Percentiles rank a stretch among this genome's conserved stretches.
phyloP scores from a whole-genome alignment of 495 filamentous ascomycete species.

The Talaromyces ruber region DNA sequence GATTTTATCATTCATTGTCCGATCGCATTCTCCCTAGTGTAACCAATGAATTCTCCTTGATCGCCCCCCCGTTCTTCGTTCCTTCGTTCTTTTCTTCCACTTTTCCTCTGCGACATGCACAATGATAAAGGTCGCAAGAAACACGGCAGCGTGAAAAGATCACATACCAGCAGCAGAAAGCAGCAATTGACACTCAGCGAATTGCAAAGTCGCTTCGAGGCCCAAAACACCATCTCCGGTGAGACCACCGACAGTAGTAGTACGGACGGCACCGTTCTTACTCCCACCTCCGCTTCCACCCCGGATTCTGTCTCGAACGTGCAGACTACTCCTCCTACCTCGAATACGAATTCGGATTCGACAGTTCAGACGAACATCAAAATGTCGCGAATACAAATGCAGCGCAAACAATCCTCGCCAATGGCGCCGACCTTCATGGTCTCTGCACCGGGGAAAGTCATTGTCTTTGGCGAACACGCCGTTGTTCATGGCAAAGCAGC shows the following conservation, averaged over 20 bases:
- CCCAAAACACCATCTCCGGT: not conserved
- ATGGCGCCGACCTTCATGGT: constrained; percentile 83
- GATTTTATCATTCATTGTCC: not conserved
- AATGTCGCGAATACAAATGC: not conserved
- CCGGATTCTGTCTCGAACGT: not conserved
- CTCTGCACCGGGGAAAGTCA: constrained; percentile 83
- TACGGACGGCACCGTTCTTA: constrained; percentile 2
- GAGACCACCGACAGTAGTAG: not conserved
- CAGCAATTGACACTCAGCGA: constrained; percentile 3
- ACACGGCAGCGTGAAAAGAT: constrained; percentile 12
- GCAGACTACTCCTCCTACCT: not conserved
- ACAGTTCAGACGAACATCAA: not conserved
- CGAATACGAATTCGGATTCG: not conserved
- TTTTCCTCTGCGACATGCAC: constrained; percentile 7
- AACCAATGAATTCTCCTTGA: not conserved
- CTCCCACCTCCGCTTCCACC: constrained; percentile 2
- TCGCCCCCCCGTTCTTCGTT: not conserved
- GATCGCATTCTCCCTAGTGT: not conserved
- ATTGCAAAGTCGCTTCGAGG: constrained; percentile 2
- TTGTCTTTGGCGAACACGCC: constrained; percentile 82
- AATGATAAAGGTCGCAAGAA: constrained; percentile 15
- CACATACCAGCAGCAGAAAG: not conserved
- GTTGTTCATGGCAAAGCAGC: constrained; percentile 85
- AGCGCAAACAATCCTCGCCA: constrained; percentile 36
- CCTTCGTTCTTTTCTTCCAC: not conserved